A percentile compares a stretch with the other conserved stretches of the same genome.
Evolutionary conservation across 139 green algal species (phyloP).

Genomic region (Tetraselmis striata): DNA sequence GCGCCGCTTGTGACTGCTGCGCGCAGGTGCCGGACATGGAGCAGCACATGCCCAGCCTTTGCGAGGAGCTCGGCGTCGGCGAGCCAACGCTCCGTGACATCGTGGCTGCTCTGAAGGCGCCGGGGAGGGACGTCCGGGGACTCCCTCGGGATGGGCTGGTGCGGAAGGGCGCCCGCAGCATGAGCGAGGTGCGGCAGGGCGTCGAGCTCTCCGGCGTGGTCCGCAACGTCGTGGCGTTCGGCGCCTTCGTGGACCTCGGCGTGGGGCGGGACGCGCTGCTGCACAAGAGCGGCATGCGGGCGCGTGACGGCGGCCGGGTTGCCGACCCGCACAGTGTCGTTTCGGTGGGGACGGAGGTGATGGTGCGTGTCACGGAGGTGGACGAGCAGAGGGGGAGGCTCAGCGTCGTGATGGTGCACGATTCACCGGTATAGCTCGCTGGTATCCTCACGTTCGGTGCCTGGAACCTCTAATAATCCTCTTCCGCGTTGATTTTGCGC

Average conservation of each 20-base stretch:
- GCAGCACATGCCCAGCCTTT: neutral
- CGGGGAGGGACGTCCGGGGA: slow-evolving; percentile 9
- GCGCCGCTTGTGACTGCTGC: no score
- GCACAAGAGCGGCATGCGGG: slow-evolving; percentile 9
- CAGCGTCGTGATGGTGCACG: neutral
- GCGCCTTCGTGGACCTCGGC: slow-evolving; percentile 31
- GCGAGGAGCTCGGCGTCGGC: neutral
- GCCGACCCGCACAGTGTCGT: slow-evolving; percentile 4
- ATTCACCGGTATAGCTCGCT: no score
- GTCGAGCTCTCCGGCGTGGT: slow-evolving; percentile 15
- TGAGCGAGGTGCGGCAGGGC: slow-evolving; percentile 11
- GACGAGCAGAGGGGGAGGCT: neutral
- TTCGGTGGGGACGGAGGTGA: neutral
- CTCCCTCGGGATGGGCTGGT: neutral
- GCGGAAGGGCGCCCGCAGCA: neutral
- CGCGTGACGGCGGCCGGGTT: no score
- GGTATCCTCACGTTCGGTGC: no score
- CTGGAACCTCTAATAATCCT: no score
- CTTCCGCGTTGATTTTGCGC: no score
- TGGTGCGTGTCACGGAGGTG: neutral
- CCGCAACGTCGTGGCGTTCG: slow-evolving; percentile 28
- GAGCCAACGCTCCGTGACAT: slow-evolving; percentile 9
- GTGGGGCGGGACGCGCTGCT: slow-evolving; percentile 13
- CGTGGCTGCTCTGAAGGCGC: neutral
- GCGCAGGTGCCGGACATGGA: neutral